Conservation (phyloP, 2,329 filamentous ascomycete species). For the Microsporum canis region DNA sequence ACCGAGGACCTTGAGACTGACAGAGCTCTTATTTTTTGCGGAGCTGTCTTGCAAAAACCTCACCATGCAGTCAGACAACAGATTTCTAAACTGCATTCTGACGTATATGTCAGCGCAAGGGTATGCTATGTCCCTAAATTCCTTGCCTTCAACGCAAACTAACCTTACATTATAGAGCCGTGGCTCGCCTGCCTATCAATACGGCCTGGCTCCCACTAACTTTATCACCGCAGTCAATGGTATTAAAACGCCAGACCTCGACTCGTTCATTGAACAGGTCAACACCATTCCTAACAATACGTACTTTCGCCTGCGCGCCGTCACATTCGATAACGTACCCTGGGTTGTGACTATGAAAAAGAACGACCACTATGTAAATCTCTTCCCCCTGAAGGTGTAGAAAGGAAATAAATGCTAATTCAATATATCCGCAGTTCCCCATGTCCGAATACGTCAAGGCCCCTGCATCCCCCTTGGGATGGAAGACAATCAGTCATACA, state of each 20-base stretch:
- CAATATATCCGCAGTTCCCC: slow-evolving; percentile 40
- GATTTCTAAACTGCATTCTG: slow-evolving; percentile 89
- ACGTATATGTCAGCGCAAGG: slow-evolving; percentile 87
- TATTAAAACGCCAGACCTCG: slow-evolving; percentile 67
- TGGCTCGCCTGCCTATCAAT: slow-evolving; percentile 76
- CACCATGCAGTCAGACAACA: slow-evolving; percentile 96
- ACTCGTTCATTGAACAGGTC: slow-evolving; percentile 68
- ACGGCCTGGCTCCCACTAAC: slow-evolving; percentile 88
- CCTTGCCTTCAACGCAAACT: background rate
- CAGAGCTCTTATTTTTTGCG: slow-evolving; percentile 86
- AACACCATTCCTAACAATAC: slow-evolving; percentile 89
- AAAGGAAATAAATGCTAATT: background rate
- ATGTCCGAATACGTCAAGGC: slow-evolving; percentile 56
- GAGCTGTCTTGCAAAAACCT: slow-evolving; percentile 81
- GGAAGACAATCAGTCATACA: slow-evolving; percentile 48
- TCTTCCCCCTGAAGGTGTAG: background rate
- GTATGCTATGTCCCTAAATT: slow-evolving; percentile 21
- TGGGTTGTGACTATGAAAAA: slow-evolving; percentile 99
- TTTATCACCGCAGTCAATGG: slow-evolving; percentile 97
- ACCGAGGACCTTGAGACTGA: slow-evolving; percentile 88
- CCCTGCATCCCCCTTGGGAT: slow-evolving; percentile 39
- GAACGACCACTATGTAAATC: slow-evolving; percentile 77
- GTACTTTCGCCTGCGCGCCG: slow-evolving; percentile 93
- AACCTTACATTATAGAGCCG: slow-evolving; percentile 40
- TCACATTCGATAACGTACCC: slow-evolving; percentile 95